These are phyloP conservation scores for Fusarium veterinarium DNA, from an alignment of 2,329 filamentous ascomycete genomes.

Conservation along the genomic window DNA sequence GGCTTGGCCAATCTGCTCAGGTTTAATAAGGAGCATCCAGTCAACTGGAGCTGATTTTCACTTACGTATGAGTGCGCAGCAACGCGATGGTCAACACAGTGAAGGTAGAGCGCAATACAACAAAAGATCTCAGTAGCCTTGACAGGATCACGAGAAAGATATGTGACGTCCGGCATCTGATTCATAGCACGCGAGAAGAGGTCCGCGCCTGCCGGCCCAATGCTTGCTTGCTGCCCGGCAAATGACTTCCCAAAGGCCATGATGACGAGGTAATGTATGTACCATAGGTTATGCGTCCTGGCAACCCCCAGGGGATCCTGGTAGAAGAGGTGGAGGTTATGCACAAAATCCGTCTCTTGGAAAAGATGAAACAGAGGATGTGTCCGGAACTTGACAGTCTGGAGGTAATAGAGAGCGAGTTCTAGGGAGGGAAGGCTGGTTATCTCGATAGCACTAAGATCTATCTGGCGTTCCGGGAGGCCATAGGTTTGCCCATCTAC, in stretches of 20 bases:
- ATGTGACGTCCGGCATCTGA: slow-evolving; percentile 13
- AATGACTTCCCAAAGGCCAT: slow-evolving; percentile 22
- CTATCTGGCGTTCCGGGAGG: background rate
- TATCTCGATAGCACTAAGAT: background rate
- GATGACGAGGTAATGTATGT: slow-evolving; percentile 9
- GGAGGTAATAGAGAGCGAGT: slow-evolving; percentile 7
- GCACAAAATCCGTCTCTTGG: slow-evolving; percentile 6
- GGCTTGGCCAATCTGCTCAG: slow-evolving; percentile 12
- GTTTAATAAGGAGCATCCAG: background rate
- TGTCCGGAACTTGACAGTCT: slow-evolving; percentile 15
- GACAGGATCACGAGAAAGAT: slow-evolving; percentile 8
- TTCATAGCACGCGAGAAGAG: slow-evolving; percentile 9
- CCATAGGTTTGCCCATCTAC: slow-evolving; percentile 12
- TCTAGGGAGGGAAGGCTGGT: slow-evolving; percentile 6
- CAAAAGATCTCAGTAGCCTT: slow-evolving; percentile 18
- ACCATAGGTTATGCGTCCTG: slow-evolving; percentile 2
- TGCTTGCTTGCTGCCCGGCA: background rate
- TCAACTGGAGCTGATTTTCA: background rate
- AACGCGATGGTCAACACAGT: slow-evolving; percentile 15
- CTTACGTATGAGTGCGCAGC: slow-evolving; percentile 16
- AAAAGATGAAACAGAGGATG: slow-evolving; percentile 11
- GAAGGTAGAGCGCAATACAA: slow-evolving; percentile 14
- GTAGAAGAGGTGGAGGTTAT: slow-evolving; percentile 1
- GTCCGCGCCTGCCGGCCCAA: slow-evolving; percentile 8
- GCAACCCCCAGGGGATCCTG: background rate